Evolutionary conservation across 2,329 filamentous ascomycete genomes (phyloP).

Genomic region (Penicillium sp.): DNA sequence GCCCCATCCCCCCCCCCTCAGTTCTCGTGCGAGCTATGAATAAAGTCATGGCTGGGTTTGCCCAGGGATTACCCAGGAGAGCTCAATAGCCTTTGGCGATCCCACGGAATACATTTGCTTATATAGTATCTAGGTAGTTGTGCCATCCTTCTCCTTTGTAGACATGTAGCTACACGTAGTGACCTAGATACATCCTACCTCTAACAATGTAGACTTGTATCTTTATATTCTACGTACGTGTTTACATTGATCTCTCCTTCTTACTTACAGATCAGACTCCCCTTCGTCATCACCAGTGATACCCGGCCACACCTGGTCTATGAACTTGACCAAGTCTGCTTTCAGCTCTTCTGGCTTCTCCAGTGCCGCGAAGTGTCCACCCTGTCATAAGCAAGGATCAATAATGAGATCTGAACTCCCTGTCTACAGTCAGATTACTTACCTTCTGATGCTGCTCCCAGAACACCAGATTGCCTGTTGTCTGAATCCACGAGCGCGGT

Average conservation of each 20-base stretch:
- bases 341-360: slow-evolving; percentile 47
- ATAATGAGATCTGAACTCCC: background rate
- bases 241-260: background rate
- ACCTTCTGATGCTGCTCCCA: slow-evolving; percentile 38
- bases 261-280: background rate
- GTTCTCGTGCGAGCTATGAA: background rate
- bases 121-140: no score
- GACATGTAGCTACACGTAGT: no score
- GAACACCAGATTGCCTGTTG: slow-evolving; percentile 41
- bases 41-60: background rate
- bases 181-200: background rate
- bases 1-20: no score
- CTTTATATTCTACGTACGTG: background rate
- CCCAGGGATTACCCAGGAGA: background rate
- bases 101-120: background rate
- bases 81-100: background rate
- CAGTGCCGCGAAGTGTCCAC: slow-evolving; percentile 55
- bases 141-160: no score
- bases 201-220: background rate
- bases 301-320: slow-evolving; percentile 31
- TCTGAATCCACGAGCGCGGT: slow-evolving; percentile 40
- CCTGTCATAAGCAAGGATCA: slow-evolving; percentile 26
- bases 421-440: background rate
- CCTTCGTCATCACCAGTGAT: background rate
- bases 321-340: slow-evolving; percentile 43